A percentile compares a stretch with the other conserved stretches of the same genome.
Evolutionary conservation across 306 rosid genomes (phyloP).

Genomic region (Trichosanthes cucumerina): DNA sequence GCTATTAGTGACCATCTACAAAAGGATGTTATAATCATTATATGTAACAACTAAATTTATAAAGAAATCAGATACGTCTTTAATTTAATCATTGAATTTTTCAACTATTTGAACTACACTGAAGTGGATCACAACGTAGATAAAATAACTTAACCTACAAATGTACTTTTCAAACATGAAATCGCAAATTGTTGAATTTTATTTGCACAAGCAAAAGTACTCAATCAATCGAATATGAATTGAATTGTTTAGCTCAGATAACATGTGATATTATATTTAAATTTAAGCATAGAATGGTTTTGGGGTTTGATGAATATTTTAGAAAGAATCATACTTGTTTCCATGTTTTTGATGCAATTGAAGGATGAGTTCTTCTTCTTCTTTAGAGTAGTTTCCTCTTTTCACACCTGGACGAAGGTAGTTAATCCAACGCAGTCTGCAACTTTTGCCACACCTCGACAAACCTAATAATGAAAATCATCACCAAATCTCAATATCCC

Average conservation of each 20-base stretch:
- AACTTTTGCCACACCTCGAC: slow-evolving; percentile 75
- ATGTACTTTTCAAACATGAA: too few species aligned
- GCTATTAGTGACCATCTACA: slow-evolving; percentile 65
- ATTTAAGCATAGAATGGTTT: neutral
- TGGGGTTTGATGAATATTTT: neutral
- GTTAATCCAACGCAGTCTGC: slow-evolving; percentile 75
- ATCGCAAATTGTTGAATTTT: neutral
- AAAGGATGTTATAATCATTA: neutral
- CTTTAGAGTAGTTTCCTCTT: slow-evolving; percentile 42
- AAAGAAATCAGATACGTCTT: neutral
- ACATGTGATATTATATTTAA: too few species aligned
- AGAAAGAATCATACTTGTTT: slow-evolving; percentile 43
- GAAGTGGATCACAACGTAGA: neutral
- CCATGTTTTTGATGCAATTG: slow-evolving; percentile 50
- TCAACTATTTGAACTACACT: neutral
- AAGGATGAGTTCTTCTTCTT: slow-evolving; percentile 46
- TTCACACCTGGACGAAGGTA: slow-evolving; percentile 58
- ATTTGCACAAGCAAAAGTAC: too few species aligned
- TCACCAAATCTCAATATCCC: neutral
- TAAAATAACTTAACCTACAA: neutral
- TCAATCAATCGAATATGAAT: too few species aligned
- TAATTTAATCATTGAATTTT: too few species aligned
- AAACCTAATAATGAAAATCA: slow-evolving; percentile 29
- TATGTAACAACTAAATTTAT: neutral
- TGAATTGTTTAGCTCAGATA: too few species aligned